phyloP scores from a whole-genome alignment of 192 early-diverging fungal species.

The Neocallimastix lanati region DNA sequence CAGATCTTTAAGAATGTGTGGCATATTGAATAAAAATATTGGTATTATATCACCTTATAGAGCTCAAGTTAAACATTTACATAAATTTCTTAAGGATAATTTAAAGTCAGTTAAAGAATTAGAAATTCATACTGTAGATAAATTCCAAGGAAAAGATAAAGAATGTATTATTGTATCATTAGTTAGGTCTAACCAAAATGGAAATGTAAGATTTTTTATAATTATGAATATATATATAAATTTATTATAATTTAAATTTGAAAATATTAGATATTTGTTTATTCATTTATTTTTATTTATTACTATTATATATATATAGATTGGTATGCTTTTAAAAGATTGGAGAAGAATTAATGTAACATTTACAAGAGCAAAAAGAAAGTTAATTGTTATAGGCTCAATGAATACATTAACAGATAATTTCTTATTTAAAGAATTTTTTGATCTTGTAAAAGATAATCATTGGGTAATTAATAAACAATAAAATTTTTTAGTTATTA shows the following conservation, averaged over 20 bases:
- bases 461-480: slow-evolving; percentile 20
- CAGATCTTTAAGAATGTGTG: slow-evolving; percentile 35
- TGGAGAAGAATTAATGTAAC: slow-evolving; percentile 91
- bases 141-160: slow-evolving; percentile 87
- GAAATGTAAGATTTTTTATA: slow-evolving; percentile 29
- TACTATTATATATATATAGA: too few relatives aligned
- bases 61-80: slow-evolving; percentile 33
- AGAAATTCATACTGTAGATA: slow-evolving; percentile 77
- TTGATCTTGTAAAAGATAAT: slow-evolving; percentile 17
- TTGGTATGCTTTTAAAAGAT: slow-evolving; percentile 73
- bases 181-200: slow-evolving; percentile 57
- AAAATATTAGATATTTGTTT: too few relatives aligned
- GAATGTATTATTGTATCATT: slow-evolving; percentile 76
- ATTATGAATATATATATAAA: too few relatives aligned
- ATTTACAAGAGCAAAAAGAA: slow-evolving; percentile 70
- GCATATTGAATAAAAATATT: slow-evolving; percentile 42
- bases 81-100: slow-evolving; percentile 17
- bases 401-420: slow-evolving; percentile 40
- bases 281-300: too few relatives aligned
- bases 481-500: too few relatives aligned
- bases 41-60: slow-evolving; percentile 78
- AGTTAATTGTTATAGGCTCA: slow-evolving; percentile 80
- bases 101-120: slow-evolving; percentile 21
- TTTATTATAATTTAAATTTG: too few relatives aligned
- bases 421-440: slow-evolving; percentile 29